Evolutionary conservation across 2,329 filamentous ascomycete species (phyloP).

Genomic region (Pseudonectria foliicola): DNA sequence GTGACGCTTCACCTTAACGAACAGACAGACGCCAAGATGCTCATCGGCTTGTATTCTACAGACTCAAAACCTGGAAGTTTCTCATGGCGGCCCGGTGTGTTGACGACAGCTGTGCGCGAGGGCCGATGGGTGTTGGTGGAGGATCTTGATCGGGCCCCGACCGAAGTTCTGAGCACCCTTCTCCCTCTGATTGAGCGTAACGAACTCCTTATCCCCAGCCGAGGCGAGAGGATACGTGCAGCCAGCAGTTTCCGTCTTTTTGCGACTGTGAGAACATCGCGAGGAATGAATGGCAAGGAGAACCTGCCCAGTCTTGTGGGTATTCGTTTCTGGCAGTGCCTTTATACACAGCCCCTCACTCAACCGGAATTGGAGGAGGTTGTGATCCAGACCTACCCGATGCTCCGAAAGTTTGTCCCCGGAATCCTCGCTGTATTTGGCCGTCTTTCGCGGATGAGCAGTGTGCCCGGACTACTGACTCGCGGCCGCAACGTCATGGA

Average conservation of each 20-base stretch:
- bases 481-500: slow-evolving; percentile 37
- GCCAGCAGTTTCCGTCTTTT: slow-evolving; percentile 83
- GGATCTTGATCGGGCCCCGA: slow-evolving; percentile 89
- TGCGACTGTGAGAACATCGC: slow-evolving; percentile 77
- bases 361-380: slow-evolving; percentile 68
- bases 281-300: slow-evolving; percentile 59
- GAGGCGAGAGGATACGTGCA: slow-evolving; percentile 78
- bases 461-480: slow-evolving; percentile 31
- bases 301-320: slow-evolving; percentile 72
- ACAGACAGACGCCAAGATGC: slow-evolving; percentile 94
- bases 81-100: slow-evolving; percentile 81
- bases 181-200: slow-evolving; percentile 86
- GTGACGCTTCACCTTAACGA: slow-evolving; percentile 95
- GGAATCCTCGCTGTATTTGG: slow-evolving; percentile 54
- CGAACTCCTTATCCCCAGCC: slow-evolving; percentile 83
- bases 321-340: slow-evolving; percentile 74
- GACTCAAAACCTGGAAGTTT: slow-evolving; percentile 84
- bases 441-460: slow-evolving; percentile 43
- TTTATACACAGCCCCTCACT: slow-evolving; percentile 61
- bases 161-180: slow-evolving; percentile 88
- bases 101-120: slow-evolving; percentile 89
- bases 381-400: slow-evolving; percentile 61
- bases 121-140: slow-evolving; percentile 97
- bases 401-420: slow-evolving; percentile 55
- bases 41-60: slow-evolving; percentile 90